Percentiles rank a stretch among this genome's conserved stretches.
Evolutionary conservation across 2,329 filamentous ascomycete genomes (phyloP).

Genomic region (Beauveria sp.): DNA sequence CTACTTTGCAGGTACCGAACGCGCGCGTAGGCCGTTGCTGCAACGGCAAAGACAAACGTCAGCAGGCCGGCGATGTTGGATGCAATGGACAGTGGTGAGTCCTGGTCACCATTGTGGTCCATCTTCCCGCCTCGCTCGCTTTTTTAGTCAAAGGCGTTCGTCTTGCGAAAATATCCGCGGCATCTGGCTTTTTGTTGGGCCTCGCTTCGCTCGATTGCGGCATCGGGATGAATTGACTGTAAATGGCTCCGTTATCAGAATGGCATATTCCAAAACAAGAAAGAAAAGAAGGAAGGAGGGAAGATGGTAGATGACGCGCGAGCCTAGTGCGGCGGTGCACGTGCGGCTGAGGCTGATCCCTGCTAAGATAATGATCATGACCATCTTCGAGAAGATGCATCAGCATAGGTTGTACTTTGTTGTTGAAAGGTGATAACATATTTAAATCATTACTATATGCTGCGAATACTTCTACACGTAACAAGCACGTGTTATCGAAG

Average conservation of each 20-base stretch:
- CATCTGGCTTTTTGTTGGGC: not conserved
- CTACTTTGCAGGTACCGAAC: conserved; percentile 38
- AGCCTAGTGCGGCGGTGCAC: not conserved
- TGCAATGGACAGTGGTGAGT: conserved; percentile 38
- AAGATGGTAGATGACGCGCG: not conserved
- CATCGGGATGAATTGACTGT: too few relatives aligned
- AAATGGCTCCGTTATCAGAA: too few relatives aligned
- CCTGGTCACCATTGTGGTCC: conserved; percentile 22
- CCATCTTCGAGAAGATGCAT: too few relatives aligned
- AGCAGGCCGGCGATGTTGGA: conserved; percentile 38
- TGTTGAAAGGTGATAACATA: too few relatives aligned
- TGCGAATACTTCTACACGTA: too few relatives aligned
- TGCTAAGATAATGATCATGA: not conserved
- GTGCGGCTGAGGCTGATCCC: conserved; percentile 1
- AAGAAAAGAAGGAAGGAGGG: not conserved
- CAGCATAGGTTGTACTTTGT: too few relatives aligned
- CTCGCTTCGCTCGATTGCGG: not conserved
- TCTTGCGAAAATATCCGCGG: not conserved
- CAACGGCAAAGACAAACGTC: conserved; percentile 39
- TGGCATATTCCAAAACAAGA: too few relatives aligned
- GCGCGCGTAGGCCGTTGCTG: conserved; percentile 35
- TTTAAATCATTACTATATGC: too few relatives aligned
- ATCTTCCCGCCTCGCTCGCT: conserved; percentile 7
- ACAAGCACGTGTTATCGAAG: too few relatives aligned
- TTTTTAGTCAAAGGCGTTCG: not conserved